Percentiles rank a stretch among this genome's conserved stretches.
Conservation (phyloP, 2,329 filamentous ascomycete genomes). For the Arthroderma uncinatum region DNA sequence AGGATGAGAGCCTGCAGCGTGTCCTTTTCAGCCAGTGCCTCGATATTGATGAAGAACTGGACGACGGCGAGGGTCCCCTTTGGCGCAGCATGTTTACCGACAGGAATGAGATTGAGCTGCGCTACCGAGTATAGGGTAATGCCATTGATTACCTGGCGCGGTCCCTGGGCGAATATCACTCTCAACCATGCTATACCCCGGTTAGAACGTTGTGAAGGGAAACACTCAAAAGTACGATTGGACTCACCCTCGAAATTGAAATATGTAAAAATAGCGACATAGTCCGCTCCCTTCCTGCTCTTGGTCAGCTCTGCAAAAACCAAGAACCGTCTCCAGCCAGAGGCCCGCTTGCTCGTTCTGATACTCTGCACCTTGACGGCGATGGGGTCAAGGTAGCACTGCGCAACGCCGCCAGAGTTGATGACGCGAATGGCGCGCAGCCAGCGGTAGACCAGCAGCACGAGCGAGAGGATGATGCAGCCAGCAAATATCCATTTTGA, state of each 20-base stretch:
- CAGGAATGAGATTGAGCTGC: constrained; percentile 58
- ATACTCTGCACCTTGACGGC: constrained; percentile 77
- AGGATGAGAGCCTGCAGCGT: constrained; percentile 72
- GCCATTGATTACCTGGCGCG: constrained; percentile 81
- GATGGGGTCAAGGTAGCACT: constrained; percentile 80
- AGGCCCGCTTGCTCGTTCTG: constrained; percentile 54
- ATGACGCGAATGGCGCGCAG: constrained; percentile 71
- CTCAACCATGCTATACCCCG: constrained; percentile 63
- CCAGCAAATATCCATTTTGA: constrained; percentile 92
- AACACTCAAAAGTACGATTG: neutral
- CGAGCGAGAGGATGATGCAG: constrained; percentile 82
- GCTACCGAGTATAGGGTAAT: constrained; percentile 81
- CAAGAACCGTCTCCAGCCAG: constrained; percentile 81
- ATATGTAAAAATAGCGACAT: constrained; percentile 82
- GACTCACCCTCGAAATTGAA: constrained; percentile 59
- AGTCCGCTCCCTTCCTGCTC: constrained; percentile 81
- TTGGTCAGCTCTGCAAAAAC: constrained; percentile 86
- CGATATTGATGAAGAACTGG: constrained; percentile 76
- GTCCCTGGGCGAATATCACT: constrained; percentile 80
- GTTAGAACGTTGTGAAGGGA: neutral
- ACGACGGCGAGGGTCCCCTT: constrained; percentile 53
- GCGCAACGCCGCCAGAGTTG: constrained; percentile 70
- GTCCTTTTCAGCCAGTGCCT: constrained; percentile 59
- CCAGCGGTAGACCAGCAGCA: constrained; percentile 71
- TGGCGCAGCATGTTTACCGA: constrained; percentile 40